Evolutionary conservation across 2,329 filamentous ascomycete species (phyloP).

Genomic region (Monascus ruber): DNA sequence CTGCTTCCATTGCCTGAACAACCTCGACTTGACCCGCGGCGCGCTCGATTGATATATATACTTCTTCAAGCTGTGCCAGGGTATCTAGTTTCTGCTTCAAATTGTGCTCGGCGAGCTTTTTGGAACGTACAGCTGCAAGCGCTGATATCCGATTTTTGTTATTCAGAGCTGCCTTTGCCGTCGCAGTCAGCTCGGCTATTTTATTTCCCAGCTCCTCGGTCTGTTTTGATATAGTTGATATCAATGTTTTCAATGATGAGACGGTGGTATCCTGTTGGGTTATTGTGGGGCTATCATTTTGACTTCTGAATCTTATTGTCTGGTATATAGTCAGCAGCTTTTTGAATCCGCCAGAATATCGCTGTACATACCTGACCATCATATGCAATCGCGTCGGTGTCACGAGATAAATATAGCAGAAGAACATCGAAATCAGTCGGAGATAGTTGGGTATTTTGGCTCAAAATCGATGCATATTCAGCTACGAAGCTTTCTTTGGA

Average conservation of each 20-base stretch:
- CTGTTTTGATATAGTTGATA: slow-evolving; percentile 54
- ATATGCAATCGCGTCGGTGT: slow-evolving; percentile 44
- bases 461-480: slow-evolving; percentile 44
- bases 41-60: slow-evolving; percentile 72
- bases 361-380: slow-evolving; percentile 32
- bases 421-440: slow-evolving; percentile 57
- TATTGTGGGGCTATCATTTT: slow-evolving; percentile 43
- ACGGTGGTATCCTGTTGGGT: slow-evolving; percentile 71
- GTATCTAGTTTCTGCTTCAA: slow-evolving; percentile 61
- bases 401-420: slow-evolving; percentile 57
- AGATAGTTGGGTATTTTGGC: slow-evolving; percentile 41
- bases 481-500: slow-evolving; percentile 54
- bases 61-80: slow-evolving; percentile 69
- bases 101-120: slow-evolving; percentile 67
- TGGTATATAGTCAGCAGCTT: slow-evolving; percentile 21
- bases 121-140: slow-evolving; percentile 65
- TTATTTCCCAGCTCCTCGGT: slow-evolving; percentile 52
- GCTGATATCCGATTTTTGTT: slow-evolving; percentile 65
- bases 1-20: slow-evolving; percentile 70
- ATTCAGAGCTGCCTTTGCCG: slow-evolving; percentile 59
- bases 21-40: slow-evolving; percentile 76
- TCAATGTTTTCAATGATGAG: slow-evolving; percentile 65
- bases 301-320: slow-evolving; percentile 61
- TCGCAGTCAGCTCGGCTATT: slow-evolving; percentile 37
- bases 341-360: background rate